Evolutionary conservation across 768 basidiomycete species (phyloP).

Genomic region (Mrakia gelida): DNA sequence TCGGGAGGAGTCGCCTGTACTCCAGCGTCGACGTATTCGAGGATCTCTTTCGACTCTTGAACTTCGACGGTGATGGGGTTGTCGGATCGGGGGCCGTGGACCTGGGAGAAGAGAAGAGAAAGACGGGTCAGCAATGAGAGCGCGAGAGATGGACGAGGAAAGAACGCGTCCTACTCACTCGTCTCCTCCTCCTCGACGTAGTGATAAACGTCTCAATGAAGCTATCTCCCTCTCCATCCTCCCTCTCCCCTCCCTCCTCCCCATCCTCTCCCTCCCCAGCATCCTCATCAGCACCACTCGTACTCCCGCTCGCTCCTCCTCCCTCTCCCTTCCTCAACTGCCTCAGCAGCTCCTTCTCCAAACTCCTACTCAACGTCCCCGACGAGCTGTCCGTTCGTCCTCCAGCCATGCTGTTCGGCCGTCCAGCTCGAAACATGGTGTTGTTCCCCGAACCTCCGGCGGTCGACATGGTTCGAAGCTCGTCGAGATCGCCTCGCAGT

Average conservation of each 20-base stretch:
- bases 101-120: not conserved
- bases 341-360: conserved; percentile 30
- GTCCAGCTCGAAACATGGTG: not conserved
- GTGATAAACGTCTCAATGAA: conserved; percentile 29
- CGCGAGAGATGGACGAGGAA: not conserved
- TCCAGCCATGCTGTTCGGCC: conserved; percentile 12
- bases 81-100: not conserved
- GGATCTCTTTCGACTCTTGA: not conserved
- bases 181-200: conserved; percentile 14
- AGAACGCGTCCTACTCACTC: not conserved
- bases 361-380: conserved; percentile 25
- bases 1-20: conserved; percentile 9
- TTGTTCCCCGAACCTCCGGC: not conserved
- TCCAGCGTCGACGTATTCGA: conserved; percentile 17
- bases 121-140: not conserved
- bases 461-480: conserved; percentile 14
- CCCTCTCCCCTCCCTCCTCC: not conserved
- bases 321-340: conserved; percentile 4
- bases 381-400: not conserved
- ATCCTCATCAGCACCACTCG: not conserved
- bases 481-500: conserved; percentile 29
- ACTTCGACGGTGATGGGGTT: not conserved
- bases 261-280: not conserved
- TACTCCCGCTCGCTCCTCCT: not conserved
- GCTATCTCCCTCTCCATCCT: conserved; percentile 6